These are phyloP conservation scores for Chondrus crispus DNA, from an alignment of 23 red algal genomes.

Conservation along the genomic window DNA sequence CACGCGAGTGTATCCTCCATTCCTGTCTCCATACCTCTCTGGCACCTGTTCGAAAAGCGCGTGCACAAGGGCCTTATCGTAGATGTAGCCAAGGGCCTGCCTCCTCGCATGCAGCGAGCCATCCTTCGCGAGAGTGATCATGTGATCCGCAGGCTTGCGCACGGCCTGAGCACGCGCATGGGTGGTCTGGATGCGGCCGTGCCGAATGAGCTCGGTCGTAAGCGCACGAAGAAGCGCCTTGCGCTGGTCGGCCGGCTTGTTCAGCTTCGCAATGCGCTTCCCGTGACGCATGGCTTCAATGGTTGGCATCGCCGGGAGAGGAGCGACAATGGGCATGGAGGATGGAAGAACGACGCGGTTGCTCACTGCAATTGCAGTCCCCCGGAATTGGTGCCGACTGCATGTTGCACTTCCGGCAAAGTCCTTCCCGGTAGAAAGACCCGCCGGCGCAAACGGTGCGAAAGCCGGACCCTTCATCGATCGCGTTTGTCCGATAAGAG, in stretches of 20 bases:
- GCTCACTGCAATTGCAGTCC: too few relatives aligned
- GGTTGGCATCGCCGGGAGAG: not conserved
- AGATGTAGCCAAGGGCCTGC: conserved; percentile 96
- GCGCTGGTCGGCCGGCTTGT: conserved; percentile 94
- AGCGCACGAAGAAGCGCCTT: conserved; percentile 96
- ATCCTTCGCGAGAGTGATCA: conserved; percentile 91
- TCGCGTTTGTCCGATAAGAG: too few relatives aligned
- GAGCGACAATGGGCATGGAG: not conserved
- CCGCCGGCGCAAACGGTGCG: too few relatives aligned
- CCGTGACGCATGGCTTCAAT: conserved; percentile 82
- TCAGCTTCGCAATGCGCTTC: conserved; percentile 76
- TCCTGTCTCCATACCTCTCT: conserved; percentile 85
- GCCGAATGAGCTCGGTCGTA: conserved; percentile 96
- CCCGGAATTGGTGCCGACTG: too few relatives aligned
- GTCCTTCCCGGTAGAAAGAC: too few relatives aligned
- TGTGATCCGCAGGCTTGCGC: conserved; percentile 78
- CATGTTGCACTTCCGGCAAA: too few relatives aligned
- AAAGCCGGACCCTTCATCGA: too few relatives aligned
- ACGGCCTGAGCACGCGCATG: conserved; percentile 83
- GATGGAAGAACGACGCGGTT: too few relatives aligned
- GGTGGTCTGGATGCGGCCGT: conserved; percentile 89
- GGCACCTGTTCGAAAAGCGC: conserved; percentile 93
- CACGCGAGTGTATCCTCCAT: conserved; percentile 94
- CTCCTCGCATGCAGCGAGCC: conserved; percentile 82
- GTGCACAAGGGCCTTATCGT: conserved; percentile 95